phyloP scores from a whole-genome alignment of 164 flowering plant species.

The Echeveria elegans region DNA sequence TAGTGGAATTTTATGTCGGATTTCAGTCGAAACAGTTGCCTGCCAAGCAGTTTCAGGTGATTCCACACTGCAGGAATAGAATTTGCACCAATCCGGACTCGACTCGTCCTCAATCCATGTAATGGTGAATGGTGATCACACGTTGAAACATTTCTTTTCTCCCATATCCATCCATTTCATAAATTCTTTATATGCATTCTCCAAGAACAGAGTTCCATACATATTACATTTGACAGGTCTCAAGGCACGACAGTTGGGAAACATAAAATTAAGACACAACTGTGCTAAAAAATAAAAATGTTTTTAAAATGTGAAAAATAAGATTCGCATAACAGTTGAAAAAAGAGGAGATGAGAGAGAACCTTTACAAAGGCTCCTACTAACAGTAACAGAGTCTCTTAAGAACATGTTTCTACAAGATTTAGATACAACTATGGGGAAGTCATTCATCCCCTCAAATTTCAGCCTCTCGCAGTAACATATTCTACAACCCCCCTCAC shows the following conservation, averaged over 20 bases:
- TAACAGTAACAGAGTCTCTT: background rate
- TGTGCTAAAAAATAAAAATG: no score
- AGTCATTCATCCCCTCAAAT: background rate
- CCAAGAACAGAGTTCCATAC: no score
- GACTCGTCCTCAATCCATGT: background rate
- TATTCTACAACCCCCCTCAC: conserved; percentile 2
- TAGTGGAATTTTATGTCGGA: conserved; percentile 51
- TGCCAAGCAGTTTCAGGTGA: conserved; percentile 29
- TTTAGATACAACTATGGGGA: conserved; percentile 7
- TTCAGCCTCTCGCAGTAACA: background rate
- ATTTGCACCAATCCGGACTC: conserved; percentile 3
- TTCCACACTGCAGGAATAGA: conserved; percentile 38
- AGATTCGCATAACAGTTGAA: background rate
- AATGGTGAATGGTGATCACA: background rate
- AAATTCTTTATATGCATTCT: no score
- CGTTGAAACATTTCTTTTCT: no score
- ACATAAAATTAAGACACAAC: background rate
- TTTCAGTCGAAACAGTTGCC: conserved; percentile 44
- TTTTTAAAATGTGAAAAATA: background rate
- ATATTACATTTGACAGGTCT: background rate
- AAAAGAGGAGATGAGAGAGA: background rate
- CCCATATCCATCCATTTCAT: no score
- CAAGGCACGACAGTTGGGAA: background rate
- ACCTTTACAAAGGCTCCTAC: conserved; percentile 5
- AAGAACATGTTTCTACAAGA: background rate